Evolutionary conservation across 306 rosid species (phyloP).

Genomic region (Comarum palustre): DNA sequence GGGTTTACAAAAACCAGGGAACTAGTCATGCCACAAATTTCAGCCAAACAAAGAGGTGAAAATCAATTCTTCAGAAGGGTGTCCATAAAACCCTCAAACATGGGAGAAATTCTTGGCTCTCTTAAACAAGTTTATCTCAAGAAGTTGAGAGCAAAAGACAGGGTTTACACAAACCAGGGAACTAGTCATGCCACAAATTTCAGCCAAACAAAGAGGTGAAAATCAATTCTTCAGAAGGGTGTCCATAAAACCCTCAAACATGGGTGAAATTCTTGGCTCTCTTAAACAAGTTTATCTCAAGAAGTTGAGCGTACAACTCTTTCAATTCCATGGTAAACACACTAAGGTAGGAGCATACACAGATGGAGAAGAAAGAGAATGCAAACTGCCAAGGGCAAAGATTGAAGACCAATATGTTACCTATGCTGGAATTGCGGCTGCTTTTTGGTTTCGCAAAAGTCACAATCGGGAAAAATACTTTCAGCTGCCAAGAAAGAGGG

Average conservation of each 20-base stretch:
- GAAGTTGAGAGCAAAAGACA: neutral
- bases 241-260: slow-evolving; percentile 3
- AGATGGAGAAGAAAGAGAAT: slow-evolving; percentile 14
- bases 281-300: neutral
- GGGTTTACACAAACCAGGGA: neutral
- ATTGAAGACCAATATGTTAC: slow-evolving; percentile 37
- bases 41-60: neutral
- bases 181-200: neutral
- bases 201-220: neutral
- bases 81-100: slow-evolving; percentile 3
- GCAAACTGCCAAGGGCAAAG: slow-evolving; percentile 16
- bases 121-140: neutral
- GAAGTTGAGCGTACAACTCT: neutral
- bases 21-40: neutral
- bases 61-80: neutral
- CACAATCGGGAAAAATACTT: slow-evolving; percentile 82
- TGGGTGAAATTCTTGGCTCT: neutral
- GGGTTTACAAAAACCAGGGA: neutral
- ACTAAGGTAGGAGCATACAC: neutral
- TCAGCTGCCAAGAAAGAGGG: slow-evolving; percentile 59
- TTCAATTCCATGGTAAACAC: slow-evolving; percentile 17
- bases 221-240: neutral
- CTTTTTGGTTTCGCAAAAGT: slow-evolving; percentile 94
- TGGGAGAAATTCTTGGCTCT: neutral
- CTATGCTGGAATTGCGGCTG: slow-evolving; percentile 90